Evolutionary conservation across 2,329 filamentous ascomycete genomes (phyloP).

Genomic region (Dothistroma septosporum): DNA sequence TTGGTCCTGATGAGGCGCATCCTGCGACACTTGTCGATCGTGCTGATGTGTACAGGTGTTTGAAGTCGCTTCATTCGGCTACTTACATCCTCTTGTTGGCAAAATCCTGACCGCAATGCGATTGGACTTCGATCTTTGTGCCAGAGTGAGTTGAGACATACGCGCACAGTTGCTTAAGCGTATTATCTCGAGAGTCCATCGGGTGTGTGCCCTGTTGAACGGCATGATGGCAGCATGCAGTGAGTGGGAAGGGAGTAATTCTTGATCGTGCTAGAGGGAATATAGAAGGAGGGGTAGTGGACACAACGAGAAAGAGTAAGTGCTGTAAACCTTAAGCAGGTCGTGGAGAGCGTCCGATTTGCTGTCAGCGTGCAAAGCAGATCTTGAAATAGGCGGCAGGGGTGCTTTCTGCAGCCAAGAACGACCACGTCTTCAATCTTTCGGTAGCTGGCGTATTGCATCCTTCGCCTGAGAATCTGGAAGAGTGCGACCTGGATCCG

Average conservation of each 20-base stretch:
- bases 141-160: neutral
- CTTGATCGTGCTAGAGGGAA: neutral
- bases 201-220: neutral
- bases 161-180: neutral
- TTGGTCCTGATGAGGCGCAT: neutral
- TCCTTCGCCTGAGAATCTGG: neutral
- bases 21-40: neutral
- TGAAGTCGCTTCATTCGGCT: neutral
- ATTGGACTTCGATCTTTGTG: neutral
- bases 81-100: neutral
- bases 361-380: neutral
- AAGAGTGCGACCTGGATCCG: neutral
- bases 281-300: neutral
- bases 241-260: neutral
- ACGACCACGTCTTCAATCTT: neutral
- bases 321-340: neutral
- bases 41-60: neutral
- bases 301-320: neutral
- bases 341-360: neutral
- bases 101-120: neutral
- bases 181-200: neutral
- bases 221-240: neutral
- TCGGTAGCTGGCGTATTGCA: neutral
- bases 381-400: neutral
- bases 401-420: neutral